phyloP scores from a whole-genome alignment of 768 basidiomycete genomes.

The Boletus patriciae region DNA sequence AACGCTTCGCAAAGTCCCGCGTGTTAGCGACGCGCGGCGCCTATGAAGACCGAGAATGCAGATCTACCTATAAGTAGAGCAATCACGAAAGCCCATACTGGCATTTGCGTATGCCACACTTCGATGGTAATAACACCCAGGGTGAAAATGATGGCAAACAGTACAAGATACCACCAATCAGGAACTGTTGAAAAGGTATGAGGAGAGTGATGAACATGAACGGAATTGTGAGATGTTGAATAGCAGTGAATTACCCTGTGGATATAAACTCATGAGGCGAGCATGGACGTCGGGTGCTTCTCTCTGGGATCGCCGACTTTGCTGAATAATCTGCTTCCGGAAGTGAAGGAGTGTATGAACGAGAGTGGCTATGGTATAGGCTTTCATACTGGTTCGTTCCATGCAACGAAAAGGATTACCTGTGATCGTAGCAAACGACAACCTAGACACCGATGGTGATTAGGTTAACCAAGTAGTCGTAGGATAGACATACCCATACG shows the following conservation, averaged over 20 bases:
- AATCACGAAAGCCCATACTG: constrained; percentile 67
- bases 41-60: neutral
- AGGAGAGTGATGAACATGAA: neutral
- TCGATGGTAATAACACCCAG: constrained; percentile 71
- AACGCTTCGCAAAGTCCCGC: constrained; percentile 30
- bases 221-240: neutral
- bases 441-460: constrained; percentile 54
- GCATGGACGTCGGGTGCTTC: constrained; percentile 88
- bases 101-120: constrained; percentile 71
- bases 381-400: neutral
- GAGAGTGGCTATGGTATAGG: constrained; percentile 22
- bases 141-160: constrained; percentile 71
- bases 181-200: constrained; percentile 49
- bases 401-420: constrained; percentile 33
- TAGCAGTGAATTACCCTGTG: constrained; percentile 33
- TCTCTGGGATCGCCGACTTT: constrained; percentile 63
- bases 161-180: constrained; percentile 78
- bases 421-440: constrained; percentile 82
- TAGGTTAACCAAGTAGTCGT: neutral
- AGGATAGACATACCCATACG: constrained; percentile 29
- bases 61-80: constrained; percentile 53
- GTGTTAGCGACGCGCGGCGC: neutral
- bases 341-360: constrained; percentile 55
- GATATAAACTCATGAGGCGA: constrained; percentile 74
- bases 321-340: constrained; percentile 75